phyloP scores from a whole-genome alignment of 164 flowering plant species.

The Houttuynia cordata region DNA sequence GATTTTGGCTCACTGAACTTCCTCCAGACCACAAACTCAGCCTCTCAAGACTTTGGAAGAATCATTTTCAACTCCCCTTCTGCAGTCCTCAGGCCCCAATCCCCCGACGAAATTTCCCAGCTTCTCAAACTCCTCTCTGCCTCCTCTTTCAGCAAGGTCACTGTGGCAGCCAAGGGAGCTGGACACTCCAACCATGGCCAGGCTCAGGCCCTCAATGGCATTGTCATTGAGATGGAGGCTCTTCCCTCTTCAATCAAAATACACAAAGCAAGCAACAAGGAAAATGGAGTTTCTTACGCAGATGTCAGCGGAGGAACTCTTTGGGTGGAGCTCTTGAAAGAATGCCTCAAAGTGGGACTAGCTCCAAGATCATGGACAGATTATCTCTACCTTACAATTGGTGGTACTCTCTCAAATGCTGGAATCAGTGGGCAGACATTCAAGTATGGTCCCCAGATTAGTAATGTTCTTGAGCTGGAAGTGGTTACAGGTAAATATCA shows the following conservation, averaged over 20 bases:
- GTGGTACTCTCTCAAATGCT: constrained; percentile 41
- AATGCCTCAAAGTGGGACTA: constrained; percentile 21
- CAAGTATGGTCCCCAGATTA: constrained; percentile 37
- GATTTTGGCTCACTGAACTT: constrained; percentile 22
- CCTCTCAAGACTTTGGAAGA: constrained; percentile 24
- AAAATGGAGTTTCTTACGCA: constrained; percentile 15
- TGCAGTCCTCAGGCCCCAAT: constrained; percentile 21
- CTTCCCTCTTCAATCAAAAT: constrained; percentile 18
- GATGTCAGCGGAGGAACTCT: constrained; percentile 35
- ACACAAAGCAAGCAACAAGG: constrained; percentile 6
- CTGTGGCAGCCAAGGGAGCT: constrained; percentile 30
- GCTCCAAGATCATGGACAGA: constrained; percentile 45
- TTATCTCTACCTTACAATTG: constrained; percentile 28
- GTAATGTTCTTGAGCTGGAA: constrained; percentile 29
- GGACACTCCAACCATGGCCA: constrained; percentile 36
- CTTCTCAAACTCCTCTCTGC: constrained; percentile 14
- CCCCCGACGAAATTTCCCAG: constrained; percentile 21
- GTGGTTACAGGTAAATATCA: constrained; percentile 31
- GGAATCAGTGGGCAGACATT: constrained; percentile 47
- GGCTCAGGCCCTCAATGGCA: constrained; percentile 28
- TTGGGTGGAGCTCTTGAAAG: constrained; percentile 31
- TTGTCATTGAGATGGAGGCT: constrained; percentile 28
- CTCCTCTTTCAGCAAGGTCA: constrained; percentile 18
- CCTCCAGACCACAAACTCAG: constrained; percentile 14
- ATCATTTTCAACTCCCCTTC: constrained; percentile 21